Conservation (phyloP, 148 eudicot genomes). For the Rhododendron henanense region DNA sequence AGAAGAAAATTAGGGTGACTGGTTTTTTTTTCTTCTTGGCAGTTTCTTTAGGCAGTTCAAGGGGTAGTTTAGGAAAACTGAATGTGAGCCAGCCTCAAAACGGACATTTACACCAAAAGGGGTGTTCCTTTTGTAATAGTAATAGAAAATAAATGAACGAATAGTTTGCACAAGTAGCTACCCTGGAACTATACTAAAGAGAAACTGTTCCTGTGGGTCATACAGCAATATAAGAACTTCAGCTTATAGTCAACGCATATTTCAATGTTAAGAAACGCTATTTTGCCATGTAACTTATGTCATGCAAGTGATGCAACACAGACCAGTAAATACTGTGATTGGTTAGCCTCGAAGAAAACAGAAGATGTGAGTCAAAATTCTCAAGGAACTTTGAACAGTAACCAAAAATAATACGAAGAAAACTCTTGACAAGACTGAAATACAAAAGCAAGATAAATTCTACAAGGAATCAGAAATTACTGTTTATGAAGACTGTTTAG, state of each 20-base stretch:
- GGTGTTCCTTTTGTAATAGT: background rate
- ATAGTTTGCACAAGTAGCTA: background rate
- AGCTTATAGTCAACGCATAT: background rate
- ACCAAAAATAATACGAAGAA: background rate
- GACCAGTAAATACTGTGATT: background rate
- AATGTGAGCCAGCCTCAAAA: background rate
- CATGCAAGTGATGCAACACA: background rate
- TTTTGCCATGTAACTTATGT: background rate
- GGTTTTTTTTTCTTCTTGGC: background rate
- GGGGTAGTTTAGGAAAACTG: background rate
- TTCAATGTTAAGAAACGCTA: background rate
- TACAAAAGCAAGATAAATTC: background rate
- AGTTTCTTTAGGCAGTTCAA: background rate
- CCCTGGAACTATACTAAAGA: background rate
- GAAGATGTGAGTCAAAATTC: background rate
- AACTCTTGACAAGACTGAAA: background rate
- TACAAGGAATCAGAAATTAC: slow-evolving; percentile 31
- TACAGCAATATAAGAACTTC: background rate
- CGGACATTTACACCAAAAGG: background rate
- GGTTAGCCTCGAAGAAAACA: background rate
- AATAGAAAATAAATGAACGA: background rate
- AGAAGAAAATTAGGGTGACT: too few species aligned
- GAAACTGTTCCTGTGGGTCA: background rate
- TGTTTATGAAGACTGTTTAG: slow-evolving; percentile 75
- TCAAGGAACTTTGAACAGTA: background rate